These are phyloP conservation scores for Pestalotiopsis sp. DNA, from an alignment of 2,329 filamentous ascomycete genomes.

Conservation along the genomic window DNA sequence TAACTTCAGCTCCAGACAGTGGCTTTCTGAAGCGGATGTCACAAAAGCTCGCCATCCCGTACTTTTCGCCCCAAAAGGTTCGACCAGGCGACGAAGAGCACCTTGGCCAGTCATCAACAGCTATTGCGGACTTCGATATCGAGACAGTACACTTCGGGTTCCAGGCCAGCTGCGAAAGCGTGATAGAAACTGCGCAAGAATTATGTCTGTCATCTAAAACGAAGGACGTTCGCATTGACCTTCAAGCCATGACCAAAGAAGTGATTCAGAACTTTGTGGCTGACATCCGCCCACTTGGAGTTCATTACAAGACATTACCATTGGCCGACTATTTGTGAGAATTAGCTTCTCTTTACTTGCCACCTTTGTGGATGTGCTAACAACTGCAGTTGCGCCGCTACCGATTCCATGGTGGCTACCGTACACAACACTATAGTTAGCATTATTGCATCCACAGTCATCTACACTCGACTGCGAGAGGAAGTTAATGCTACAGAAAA, in stretches of 20 bases:
- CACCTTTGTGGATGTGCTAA: neutral
- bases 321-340: too few species aligned
- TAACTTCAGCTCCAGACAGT: neutral
- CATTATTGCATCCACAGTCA: slow-evolving; percentile 14
- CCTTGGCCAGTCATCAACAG: neutral
- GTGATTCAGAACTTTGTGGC: neutral
- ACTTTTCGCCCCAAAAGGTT: neutral
- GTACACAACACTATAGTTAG: slow-evolving; percentile 14
- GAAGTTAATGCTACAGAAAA: slow-evolving; percentile 16
- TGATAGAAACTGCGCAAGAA: neutral
- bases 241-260: neutral
- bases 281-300: neutral
- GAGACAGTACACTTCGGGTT: neutral
- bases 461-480: slow-evolving; percentile 16
- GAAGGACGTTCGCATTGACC: neutral
- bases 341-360: neutral
- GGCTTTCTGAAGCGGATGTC: neutral
- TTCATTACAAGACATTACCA: neutral
- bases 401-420: slow-evolving; percentile 14
- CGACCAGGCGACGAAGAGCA: neutral
- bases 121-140: neutral
- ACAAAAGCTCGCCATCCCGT: neutral
- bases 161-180: neutral
- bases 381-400: slow-evolving; percentile 15
- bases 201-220: neutral